Evolutionary conservation across 768 basidiomycete species (phyloP), one percentile per base, ranked within the genome.

Genomic region (Mycena floridula): DNA sequence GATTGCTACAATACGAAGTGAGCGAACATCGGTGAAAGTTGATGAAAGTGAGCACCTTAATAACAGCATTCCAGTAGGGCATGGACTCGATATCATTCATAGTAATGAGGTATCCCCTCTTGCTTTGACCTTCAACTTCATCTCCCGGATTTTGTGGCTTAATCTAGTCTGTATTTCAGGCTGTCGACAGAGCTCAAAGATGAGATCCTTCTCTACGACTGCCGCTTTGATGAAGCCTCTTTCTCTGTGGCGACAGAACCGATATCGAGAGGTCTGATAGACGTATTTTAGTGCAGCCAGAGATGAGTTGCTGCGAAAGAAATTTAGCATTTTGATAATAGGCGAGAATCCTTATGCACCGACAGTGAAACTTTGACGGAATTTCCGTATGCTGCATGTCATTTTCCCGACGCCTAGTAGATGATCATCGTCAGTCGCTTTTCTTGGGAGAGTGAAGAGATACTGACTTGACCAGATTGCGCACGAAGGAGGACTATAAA

Each of bases 111-210:
- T 25, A 26, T 48, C 44, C 2, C 50, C 47, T 20, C 50, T 51
- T 37, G 43, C 41, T n/a, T 43, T 42, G 1, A 57, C 30, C 16
- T 39, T 40, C 13, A 7, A 18, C 41, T 57, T 37, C 27, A 40
- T 41, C 27, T 16, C 30, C 41, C 59, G 59, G 35, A 84, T 72
- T 62, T 89, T 87, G 0, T 63, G 56, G n/a, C 89, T 75, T 26
- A 90, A 73, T 45, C 66, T 70, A 2, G 61, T 64, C 60, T 91
- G 87, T 5, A 79, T 59, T 7, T 76, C 65, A 0, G 76, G 77
- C 49, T 79, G 65, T 25, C 68, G 72, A 9, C 81, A 72, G 25
- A 91, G 68, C 49, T 82, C 78, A 42, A 82, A 66, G 12, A 88
- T 60, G 5, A 64, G 30, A 0, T 61, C 61, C 22, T 51, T 46